Evolutionary conservation across 2,329 filamentous ascomycete species (phyloP).

Genomic region (Lachnellula hyalina): DNA sequence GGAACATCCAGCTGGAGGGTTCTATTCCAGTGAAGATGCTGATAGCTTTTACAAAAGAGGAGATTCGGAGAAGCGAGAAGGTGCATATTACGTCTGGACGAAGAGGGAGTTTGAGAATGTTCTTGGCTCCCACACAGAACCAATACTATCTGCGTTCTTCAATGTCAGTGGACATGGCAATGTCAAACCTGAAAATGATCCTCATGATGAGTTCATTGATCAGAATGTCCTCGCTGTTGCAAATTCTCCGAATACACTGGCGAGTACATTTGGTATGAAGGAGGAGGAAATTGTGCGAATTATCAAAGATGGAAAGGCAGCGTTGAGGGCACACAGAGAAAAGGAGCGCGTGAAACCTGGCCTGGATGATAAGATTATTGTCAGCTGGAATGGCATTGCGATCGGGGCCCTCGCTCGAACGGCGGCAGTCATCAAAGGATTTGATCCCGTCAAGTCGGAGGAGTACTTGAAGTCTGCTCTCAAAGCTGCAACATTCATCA

Average conservation of each 20-base stretch:
- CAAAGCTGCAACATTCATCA: conserved; percentile 67
- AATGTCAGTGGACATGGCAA: conserved; percentile 81
- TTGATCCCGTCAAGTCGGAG: conserved; percentile 52
- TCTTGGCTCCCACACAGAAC: conserved; percentile 60
- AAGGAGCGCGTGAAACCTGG: conserved; percentile 69
- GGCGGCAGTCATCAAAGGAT: conserved; percentile 58
- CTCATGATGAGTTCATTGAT: conserved; percentile 89
- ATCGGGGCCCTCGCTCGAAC: conserved; percentile 77
- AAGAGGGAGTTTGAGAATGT: conserved; percentile 77
- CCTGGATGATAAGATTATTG: conserved; percentile 83
- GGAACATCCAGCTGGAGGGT: conserved; percentile 63
- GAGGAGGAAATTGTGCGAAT: conserved; percentile 63
- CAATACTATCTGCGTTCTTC: conserved; percentile 78
- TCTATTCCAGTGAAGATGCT: conserved; percentile 84
- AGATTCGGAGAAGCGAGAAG: conserved; percentile 79
- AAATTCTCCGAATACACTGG: conserved; percentile 62
- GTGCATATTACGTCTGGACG: conserved; percentile 94
- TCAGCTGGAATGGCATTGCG: conserved; percentile 82
- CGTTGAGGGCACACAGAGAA: conserved; percentile 66
- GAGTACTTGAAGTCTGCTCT: conserved; percentile 62
- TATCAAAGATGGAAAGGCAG: conserved; percentile 60
- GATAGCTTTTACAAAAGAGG: conserved; percentile 72
- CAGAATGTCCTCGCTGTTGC: conserved; percentile 81
- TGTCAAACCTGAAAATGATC: conserved; percentile 74
- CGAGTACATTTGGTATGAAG: conserved; percentile 67